Conservation (phyloP, 2,329 filamentous ascomycete genomes). For the Chaetothyriales sp. region DNA sequence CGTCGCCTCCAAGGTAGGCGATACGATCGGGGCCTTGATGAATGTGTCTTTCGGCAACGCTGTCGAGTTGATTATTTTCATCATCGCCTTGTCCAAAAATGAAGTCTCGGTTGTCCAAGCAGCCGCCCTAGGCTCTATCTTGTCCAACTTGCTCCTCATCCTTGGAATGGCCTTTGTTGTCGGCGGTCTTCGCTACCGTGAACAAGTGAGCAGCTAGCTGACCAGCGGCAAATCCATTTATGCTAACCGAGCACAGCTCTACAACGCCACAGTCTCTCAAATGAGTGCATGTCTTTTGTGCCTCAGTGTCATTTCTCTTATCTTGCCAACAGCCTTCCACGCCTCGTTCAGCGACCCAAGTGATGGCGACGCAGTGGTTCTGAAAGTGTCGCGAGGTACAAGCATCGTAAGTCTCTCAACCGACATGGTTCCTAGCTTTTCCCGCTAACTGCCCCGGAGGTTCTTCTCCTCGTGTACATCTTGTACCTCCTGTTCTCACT, state of each 20-base stretch:
- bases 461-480: conserved; percentile 60
- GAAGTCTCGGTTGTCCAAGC: conserved; percentile 87
- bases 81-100: conserved; percentile 62
- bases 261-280: conserved; percentile 88
- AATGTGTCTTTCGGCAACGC: conserved; percentile 69
- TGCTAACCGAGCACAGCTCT: conserved; percentile 37
- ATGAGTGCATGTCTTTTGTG: conserved; percentile 91
- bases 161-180: conserved; percentile 83
- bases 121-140: conserved; percentile 73
- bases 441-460: conserved; percentile 32
- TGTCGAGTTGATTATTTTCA: conserved; percentile 68
- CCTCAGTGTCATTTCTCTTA: conserved; percentile 74
- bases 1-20: conserved; percentile 56
- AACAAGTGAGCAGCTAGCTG: conserved; percentile 44
- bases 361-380: conserved; percentile 52
- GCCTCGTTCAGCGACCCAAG: conserved; percentile 56
- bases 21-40: conserved; percentile 56
- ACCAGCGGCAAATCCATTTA: conserved; percentile 21
- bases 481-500: conserved; percentile 81
- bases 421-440: conserved; percentile 12
- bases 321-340: conserved; percentile 83
- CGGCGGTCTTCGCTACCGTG: conserved; percentile 70
- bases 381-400: conserved; percentile 78
- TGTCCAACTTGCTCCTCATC: conserved; percentile 77
- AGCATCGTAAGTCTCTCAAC: conserved; percentile 45